Percentiles rank a stretch among this genome's conserved stretches.
Evolutionary conservation across 2,329 filamentous ascomycete species (phyloP).

Genomic region (Ophiostoma populinum): DNA sequence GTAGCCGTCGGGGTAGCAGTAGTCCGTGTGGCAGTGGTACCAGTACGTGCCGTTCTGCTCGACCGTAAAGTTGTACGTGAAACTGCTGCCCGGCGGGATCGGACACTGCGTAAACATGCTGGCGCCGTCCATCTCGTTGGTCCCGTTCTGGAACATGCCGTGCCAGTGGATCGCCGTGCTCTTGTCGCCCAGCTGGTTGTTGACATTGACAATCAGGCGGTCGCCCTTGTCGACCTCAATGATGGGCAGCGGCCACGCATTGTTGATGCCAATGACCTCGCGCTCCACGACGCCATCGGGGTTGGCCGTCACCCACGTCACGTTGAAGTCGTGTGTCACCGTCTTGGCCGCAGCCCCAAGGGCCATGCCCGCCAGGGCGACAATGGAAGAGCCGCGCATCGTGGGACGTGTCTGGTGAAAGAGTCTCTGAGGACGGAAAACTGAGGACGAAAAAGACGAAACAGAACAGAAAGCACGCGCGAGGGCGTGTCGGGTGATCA

Average conservation of each 20-base stretch:
- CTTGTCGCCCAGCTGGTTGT: conserved; percentile 44
- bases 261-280: conserved; percentile 61
- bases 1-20: conserved; percentile 51
- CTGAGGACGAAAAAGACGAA: background rate
- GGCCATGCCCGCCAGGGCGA: conserved; percentile 7
- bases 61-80: conserved; percentile 55
- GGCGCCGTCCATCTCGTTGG: conserved; percentile 55
- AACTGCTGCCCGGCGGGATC: conserved; percentile 44
- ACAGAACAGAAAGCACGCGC: conserved; percentile 1
- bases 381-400: conserved; percentile 6
- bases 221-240: conserved; percentile 49
- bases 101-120: conserved; percentile 47
- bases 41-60: conserved; percentile 49
- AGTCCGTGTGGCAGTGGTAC: conserved; percentile 56
- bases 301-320: conserved; percentile 54
- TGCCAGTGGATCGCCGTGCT: conserved; percentile 52
- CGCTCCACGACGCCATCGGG: conserved; percentile 50
- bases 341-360: conserved; percentile 20
- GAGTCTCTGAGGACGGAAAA: background rate
- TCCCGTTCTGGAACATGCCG: conserved; percentile 51
- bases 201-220: conserved; percentile 37
- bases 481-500: background rate
- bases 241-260: conserved; percentile 53
- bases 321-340: conserved; percentile 46
- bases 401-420: background rate